Conservation (phyloP, 306 rosid genomes). For the Amphicarpaea edgeworthii region DNA sequence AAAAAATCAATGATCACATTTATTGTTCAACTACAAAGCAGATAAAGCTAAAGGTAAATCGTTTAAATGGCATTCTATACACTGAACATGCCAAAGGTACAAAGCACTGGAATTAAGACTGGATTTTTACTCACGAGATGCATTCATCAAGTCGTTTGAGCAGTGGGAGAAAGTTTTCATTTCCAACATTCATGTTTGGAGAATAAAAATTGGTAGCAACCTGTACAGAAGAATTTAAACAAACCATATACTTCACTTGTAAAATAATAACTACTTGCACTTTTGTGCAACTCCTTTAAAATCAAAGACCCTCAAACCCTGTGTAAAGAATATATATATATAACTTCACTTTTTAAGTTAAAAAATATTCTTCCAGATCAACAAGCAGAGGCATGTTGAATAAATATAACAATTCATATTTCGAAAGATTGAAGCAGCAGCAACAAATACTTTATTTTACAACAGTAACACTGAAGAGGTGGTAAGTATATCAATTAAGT, state of each 20-base stretch:
- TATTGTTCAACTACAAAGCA: constrained; percentile 24
- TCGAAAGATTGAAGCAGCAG: constrained; percentile 34
- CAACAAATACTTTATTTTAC: neutral
- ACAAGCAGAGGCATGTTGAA: constrained; percentile 38
- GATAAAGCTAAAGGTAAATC: constrained; percentile 24
- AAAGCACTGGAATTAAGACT: constrained; percentile 38
- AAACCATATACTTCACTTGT: constrained; percentile 35
- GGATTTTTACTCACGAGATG: constrained; percentile 79
- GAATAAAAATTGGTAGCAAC: constrained; percentile 89
- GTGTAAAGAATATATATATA: neutral
- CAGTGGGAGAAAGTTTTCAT: constrained; percentile 86
- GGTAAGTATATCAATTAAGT: constrained; percentile 13
- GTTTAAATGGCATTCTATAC: neutral
- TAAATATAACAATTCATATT: neutral
- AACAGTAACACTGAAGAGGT: constrained; percentile 15
- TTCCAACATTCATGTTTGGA: constrained; percentile 90
- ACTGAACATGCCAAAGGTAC: constrained; percentile 23
- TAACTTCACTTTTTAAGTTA: constrained; percentile 18
- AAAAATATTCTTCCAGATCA: constrained; percentile 16
- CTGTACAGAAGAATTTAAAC: constrained; percentile 60
- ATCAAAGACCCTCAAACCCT: constrained; percentile 26
- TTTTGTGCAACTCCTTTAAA: constrained; percentile 31
- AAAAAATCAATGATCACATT: constrained; percentile 37
- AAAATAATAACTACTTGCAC: constrained; percentile 26
- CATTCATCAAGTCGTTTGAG: constrained; percentile 97